A percentile compares a stretch with the other conserved stretches of the same genome.
Conservation (phyloP, 2,329 filamentous ascomycete genomes). For the Fusarium luffae region DNA sequence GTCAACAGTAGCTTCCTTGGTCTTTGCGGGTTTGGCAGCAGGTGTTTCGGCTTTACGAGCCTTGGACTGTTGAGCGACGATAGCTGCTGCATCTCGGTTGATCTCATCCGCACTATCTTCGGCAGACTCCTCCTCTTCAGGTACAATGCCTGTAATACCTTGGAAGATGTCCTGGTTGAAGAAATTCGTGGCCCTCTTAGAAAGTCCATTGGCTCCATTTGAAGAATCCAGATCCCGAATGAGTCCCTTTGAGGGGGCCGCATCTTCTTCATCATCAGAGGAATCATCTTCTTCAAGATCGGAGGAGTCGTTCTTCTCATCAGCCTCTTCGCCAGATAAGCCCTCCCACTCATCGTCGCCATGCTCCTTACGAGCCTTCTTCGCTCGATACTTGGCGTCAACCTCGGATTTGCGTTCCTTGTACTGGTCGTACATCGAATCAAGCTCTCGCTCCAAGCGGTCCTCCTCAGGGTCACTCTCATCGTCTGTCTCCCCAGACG, state of each 20-base stretch:
- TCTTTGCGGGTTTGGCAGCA: not conserved
- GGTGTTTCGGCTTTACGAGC: conserved; percentile 40
- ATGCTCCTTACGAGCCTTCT: conserved; percentile 83
- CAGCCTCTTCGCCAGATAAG: conserved; percentile 73
- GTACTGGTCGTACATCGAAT: conserved; percentile 87
- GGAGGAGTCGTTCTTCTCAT: conserved; percentile 62
- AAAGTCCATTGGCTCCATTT: conserved; percentile 34
- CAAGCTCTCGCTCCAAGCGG: conserved; percentile 83
- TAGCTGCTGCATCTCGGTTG: conserved; percentile 49
- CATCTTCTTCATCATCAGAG: conserved; percentile 50
- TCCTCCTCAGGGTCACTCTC: conserved; percentile 85
- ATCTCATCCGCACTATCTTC: conserved; percentile 47
- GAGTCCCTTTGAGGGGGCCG: conserved; percentile 43
- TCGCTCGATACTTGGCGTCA: conserved; percentile 90
- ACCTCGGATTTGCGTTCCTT: conserved; percentile 80
- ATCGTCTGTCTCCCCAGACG: conserved; percentile 65
- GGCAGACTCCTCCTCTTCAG: conserved; percentile 53
- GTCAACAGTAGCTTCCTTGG: conserved; percentile 41
- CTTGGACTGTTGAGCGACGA: conserved; percentile 43
- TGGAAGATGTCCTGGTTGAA: conserved; percentile 97
- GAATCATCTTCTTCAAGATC: conserved; percentile 65
- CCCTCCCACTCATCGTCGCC: conserved; percentile 94
- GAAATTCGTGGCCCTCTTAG: conserved; percentile 79
- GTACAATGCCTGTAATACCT: conserved; percentile 75
- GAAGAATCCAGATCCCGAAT: conserved; percentile 53